These are phyloP conservation scores for Neonectria neomacrospora DNA, from an alignment of 2,329 filamentous ascomycete genomes.

Conservation along the genomic window DNA sequence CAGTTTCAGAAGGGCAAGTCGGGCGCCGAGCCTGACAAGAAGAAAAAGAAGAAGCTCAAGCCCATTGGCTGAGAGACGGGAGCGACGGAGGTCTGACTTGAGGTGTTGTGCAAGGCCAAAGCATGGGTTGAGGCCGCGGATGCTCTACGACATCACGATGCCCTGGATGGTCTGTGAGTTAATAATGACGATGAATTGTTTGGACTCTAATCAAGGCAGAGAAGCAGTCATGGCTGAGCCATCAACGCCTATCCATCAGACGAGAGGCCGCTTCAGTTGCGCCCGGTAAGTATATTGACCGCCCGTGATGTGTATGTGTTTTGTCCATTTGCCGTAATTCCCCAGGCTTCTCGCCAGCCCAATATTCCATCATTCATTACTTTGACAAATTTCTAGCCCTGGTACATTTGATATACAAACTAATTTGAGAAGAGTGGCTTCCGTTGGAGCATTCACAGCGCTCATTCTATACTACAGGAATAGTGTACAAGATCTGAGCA, in stretches of 20 bases:
- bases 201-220: slow-evolving; percentile 48
- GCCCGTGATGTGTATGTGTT: slow-evolving; percentile 9
- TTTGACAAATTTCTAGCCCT: background rate
- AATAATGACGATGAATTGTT: slow-evolving; percentile 43
- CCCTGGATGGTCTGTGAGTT: slow-evolving; percentile 47
- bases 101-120: slow-evolving; percentile 18
- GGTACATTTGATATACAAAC: slow-evolving; percentile 32
- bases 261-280: slow-evolving; percentile 18
- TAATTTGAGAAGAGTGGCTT: slow-evolving; percentile 52
- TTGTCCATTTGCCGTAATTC: slow-evolving; percentile 20
- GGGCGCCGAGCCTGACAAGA: slow-evolving; percentile 60
- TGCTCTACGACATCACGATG: slow-evolving; percentile 26
- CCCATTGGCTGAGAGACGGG: slow-evolving; percentile 61
- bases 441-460: slow-evolving; percentile 43
- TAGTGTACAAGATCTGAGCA: slow-evolving; percentile 48
- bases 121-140: slow-evolving; percentile 21
- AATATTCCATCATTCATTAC: background rate
- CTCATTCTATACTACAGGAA: slow-evolving; percentile 46
- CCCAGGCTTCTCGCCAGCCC: background rate
- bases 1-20: slow-evolving; percentile 84
- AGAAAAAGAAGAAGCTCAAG: slow-evolving; percentile 79
- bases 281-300: slow-evolving; percentile 34
- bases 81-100: background rate
- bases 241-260: slow-evolving; percentile 18
- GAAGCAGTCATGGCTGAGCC: slow-evolving; percentile 32